Base-by-base conservation (phyloP, 306 rosid genomes). In the Trichosanthes cucumerina region DNA sequence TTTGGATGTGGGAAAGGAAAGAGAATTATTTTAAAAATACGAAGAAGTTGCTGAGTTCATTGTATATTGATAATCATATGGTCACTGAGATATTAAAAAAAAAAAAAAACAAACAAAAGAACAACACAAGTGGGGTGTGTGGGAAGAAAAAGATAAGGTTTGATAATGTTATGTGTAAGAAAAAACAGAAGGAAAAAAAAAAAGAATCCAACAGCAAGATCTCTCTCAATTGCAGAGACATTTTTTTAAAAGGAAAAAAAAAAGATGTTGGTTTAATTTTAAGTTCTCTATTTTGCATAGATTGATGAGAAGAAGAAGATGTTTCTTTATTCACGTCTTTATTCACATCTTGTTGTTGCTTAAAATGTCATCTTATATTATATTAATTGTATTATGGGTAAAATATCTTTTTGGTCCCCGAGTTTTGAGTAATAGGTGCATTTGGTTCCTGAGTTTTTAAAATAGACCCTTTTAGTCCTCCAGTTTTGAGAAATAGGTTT, bases 121-220 rank as follows among this genome's bases (percentile, higher is more conserved):
- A 72, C 77, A 47, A 47, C 8, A 72, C 59, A 72, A 72, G 41
- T 72, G 77, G 77, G 77, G 39, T 14, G 39, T 71, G 77, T 59
- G 76, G 77, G 77, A 72, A 47, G 59, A 47, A 26, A 70, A 47
- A 72, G 77, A 72, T 72, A 72, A 72, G 77, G 43, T 49, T 47
- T 72, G 21, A 72, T 72, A 72, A 72, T 72, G 59, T 47, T 24
- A 26, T 28, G 23, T 26, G 33, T 8, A 10, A 6, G 0, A 9
- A 19, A 10, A 38, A 7, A 39, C 39, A 36, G 39, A 18, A 36
- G n/a, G 4, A 68, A n/a, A 41, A 38, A 1, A n/a, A 39, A 38
- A 39, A n/a, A 16, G 52, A 21, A n/a, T 68, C 75, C 53, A 71
- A 71, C 39, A 71, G 7, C 58, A 71, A 71, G 0, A 71, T 26